Base-by-base conservation (phyloP, 2,329 filamentous ascomycete genomes). In the Trichoderma hamatum region DNA sequence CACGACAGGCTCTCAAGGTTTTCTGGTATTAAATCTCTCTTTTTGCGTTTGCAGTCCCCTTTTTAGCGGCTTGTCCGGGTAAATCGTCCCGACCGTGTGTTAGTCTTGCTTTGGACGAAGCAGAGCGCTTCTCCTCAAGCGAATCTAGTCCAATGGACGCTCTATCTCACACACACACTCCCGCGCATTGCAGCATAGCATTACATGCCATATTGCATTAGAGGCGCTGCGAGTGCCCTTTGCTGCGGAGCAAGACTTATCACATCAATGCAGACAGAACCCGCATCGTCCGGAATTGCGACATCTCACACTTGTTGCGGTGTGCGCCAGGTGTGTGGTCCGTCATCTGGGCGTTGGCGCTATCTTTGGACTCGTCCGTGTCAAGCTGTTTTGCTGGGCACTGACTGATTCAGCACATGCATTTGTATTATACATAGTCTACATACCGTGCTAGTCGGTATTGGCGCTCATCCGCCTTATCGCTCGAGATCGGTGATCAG, bases 1-100 rank as follows among this genome's bases (percentile, higher is more conserved):
- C 69, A 71, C 67, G 67, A 34, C 59, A n/a, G 58, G 34, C 5
- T 58, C 60, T 60, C 67, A 61, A 67, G 36, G 46, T 63, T 68
- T 68, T 54, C 26, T 59, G 16, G 36, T 56, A 19, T 36, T n/a
- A n/a, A 19, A n/a, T 52, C 26, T 52, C 34, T 16, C 7, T 24
- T 62, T 3, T 62, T 51, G n/a, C 7, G 30, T 54, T 55, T 30
- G 21, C 16, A 19, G 21, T 21, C 28, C 32, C 58, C 26, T 28
- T 36, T 14, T 54, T 65, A 69, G 67, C 60, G 67, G 60, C 54
- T 54, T 32, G 30, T 65, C 67, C 67, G 67, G 67, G 34, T 65
- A 60, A 58, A 64, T 6, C 51, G 54, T 69, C 54, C 67, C 60
- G 67, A 61, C 36, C 10, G 19, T 43, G 6, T 43, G 39, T 19